Evolutionary conservation across 78 protist genomes (phyloP).

Genomic region (Dictyostelium capitatum): DNA sequence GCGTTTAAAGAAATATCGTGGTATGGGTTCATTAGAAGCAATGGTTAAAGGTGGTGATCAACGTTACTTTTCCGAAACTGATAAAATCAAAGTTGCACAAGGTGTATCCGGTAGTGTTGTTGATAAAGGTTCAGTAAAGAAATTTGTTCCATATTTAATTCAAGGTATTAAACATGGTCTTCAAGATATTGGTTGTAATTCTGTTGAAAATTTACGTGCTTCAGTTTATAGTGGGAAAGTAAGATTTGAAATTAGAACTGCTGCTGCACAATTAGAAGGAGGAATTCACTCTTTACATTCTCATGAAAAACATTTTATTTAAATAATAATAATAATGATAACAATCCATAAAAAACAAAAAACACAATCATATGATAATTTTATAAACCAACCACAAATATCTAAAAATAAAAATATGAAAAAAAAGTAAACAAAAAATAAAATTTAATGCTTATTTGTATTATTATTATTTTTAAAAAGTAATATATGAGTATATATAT

Average conservation of each 20-base stretch:
- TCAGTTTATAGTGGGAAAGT: conserved; percentile 78
- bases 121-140: conserved; percentile 92
- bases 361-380: not conserved
- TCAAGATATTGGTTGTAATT: conserved; percentile 90
- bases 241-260: conserved; percentile 89
- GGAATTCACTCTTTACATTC: conserved; percentile 88
- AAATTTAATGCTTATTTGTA: not conserved
- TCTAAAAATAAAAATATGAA: not conserved
- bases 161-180: conserved; percentile 91
- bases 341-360: not conserved
- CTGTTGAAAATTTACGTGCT: conserved; percentile 37
- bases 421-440: not conserved
- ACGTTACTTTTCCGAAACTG: conserved; percentile 78
- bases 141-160: conserved; percentile 78
- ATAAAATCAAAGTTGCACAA: conserved; percentile 94
- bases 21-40: conserved; percentile 97
- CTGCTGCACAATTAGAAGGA: conserved; percentile 94
- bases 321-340: conserved; percentile 13
- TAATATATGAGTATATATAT: too few species aligned
- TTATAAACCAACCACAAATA: not conserved
- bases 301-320: conserved; percentile 78
- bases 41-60: conserved; percentile 90
- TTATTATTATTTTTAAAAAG: conserved; percentile 5
- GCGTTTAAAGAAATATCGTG: conserved; percentile 94
- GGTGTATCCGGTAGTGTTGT: conserved; percentile 95